Conservation (phyloP, 2,329 filamentous ascomycete species). For the Claviceps fusiformis region DNA sequence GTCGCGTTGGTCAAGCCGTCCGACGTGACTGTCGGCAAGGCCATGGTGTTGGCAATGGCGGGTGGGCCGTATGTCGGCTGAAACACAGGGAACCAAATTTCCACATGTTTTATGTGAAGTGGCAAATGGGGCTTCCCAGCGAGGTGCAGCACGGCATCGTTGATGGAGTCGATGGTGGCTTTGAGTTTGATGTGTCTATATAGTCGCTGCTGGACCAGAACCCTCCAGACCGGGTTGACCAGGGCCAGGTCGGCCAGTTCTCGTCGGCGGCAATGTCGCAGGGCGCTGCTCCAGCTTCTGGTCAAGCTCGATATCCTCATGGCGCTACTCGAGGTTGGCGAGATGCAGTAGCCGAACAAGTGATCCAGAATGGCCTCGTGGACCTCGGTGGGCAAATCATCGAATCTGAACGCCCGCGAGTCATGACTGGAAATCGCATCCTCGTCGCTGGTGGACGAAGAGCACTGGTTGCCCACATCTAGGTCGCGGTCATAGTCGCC, state of each 20-base stretch:
- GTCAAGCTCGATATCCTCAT: constrained; percentile 38
- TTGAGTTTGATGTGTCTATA: constrained; percentile 67
- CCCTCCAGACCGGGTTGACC: constrained; percentile 49
- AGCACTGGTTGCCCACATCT: constrained; percentile 2
- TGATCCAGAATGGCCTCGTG: constrained; percentile 60
- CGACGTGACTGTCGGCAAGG: constrained; percentile 38
- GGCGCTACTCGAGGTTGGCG: constrained; percentile 42
- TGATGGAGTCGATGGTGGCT: constrained; percentile 49
- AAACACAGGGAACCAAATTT: constrained; percentile 68
- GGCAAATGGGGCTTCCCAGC: constrained; percentile 42
- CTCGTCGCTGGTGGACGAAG: constrained; percentile 10
- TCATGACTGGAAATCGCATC: constrained; percentile 9
- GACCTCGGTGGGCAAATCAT: constrained; percentile 52
- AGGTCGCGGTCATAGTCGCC: constrained; percentile 11
- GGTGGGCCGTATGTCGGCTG: constrained; percentile 37
- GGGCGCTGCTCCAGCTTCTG: constrained; percentile 48
- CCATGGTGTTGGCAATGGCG: constrained; percentile 28
- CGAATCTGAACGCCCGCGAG: constrained; percentile 23
- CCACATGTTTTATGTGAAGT: constrained; percentile 55
- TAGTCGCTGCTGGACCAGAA: constrained; percentile 55
- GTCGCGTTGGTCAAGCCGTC: constrained; percentile 43
- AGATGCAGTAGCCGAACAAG: constrained; percentile 54
- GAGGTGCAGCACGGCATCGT: constrained; percentile 49
- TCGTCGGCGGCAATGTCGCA: constrained; percentile 53
- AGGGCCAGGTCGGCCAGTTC: constrained; percentile 54